A percentile compares a stretch with the other conserved stretches of the same genome.
phyloP scores from a whole-genome alignment of 495 filamentous ascomycete genomes.

The Tetracladium setigerum region DNA sequence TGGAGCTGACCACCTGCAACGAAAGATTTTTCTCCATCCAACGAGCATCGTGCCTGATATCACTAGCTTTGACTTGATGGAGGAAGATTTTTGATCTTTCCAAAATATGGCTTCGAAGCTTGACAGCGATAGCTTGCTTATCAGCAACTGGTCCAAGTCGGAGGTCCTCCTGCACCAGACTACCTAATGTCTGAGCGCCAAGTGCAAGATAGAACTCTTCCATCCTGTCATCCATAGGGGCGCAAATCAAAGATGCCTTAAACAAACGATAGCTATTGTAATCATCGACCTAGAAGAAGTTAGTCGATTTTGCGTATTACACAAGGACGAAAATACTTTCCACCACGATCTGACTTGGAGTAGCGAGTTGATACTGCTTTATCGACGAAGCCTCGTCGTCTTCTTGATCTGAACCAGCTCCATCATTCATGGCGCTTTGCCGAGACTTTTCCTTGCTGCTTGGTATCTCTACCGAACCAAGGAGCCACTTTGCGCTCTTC shows the following conservation, averaged over 20 bases:
- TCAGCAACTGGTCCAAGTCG: constrained; percentile 40
- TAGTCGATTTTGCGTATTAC: not conserved
- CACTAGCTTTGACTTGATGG: constrained; percentile 55
- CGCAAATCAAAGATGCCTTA: constrained; percentile 68
- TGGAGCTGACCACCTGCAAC: constrained; percentile 66
- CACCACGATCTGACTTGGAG: constrained; percentile 64
- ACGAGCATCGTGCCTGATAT: constrained; percentile 70
- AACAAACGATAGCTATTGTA: constrained; percentile 79
- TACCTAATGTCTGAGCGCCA: constrained; percentile 50
- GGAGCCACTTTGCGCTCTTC: constrained; percentile 64
- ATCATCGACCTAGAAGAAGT: constrained; percentile 52
- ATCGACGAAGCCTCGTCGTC: constrained; percentile 68
- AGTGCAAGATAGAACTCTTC: constrained; percentile 74
- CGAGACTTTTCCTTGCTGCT: constrained; percentile 28
- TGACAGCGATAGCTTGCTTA: constrained; percentile 40
- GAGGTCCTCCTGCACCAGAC: constrained; percentile 52
- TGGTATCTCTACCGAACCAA: constrained; percentile 70
- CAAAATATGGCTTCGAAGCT: constrained; percentile 68
- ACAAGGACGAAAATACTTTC: constrained; percentile 11
- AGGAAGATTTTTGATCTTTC: constrained; percentile 86
- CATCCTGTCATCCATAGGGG: constrained; percentile 79
- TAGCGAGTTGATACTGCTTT: constrained; percentile 66
- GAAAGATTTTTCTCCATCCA: constrained; percentile 86
- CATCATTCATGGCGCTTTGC: constrained; percentile 18
- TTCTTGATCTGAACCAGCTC: constrained; percentile 37